Percentiles rank a stretch among this genome's conserved stretches.
phyloP scores from a whole-genome alignment of 176 grass and related monocot genomes.

The Themeda triandra region DNA sequence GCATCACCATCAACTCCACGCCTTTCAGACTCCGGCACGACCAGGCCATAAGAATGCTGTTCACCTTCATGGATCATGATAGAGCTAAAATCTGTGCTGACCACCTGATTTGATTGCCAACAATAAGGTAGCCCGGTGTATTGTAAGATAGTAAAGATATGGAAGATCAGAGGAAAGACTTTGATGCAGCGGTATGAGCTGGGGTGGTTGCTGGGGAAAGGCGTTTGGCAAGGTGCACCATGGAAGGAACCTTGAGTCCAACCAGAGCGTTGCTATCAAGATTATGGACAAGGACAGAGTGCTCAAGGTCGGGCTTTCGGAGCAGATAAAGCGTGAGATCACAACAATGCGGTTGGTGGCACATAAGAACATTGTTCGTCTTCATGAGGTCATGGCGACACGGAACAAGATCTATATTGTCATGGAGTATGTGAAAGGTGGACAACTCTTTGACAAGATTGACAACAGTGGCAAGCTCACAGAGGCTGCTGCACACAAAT shows the following conservation, averaged over 20 bases:
- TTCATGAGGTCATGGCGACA: slow-evolving; percentile 86
- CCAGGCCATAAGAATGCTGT: slow-evolving; percentile 41
- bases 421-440: slow-evolving; percentile 82
- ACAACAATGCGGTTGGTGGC: slow-evolving; percentile 61
- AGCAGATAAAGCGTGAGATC: slow-evolving; percentile 78
- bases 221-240: slow-evolving; percentile 73
- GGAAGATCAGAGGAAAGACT: slow-evolving; percentile 46
- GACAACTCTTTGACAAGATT: slow-evolving; percentile 73
- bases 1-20: slow-evolving; percentile 16
- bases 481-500: slow-evolving; percentile 55
- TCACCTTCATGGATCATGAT: slow-evolving; percentile 39
- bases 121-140: neutral
- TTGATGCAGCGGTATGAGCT: slow-evolving; percentile 62
- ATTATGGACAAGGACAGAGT: slow-evolving; percentile 66
- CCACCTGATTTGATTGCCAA: slow-evolving; percentile 13
- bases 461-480: slow-evolving; percentile 53
- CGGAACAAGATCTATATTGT: slow-evolving; percentile 69
- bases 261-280: slow-evolving; percentile 67
- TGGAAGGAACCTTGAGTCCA: slow-evolving; percentile 47
- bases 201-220: slow-evolving; percentile 65
- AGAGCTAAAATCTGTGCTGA: slow-evolving; percentile 45
- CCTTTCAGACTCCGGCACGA: slow-evolving; percentile 27
- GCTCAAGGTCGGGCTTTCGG: slow-evolving; percentile 43
- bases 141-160: slow-evolving; percentile 12
- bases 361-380: slow-evolving; percentile 63